Base-by-base conservation (phyloP, 371 early-diverging fungal species). In the Syncephalastrum sp. region DNA sequence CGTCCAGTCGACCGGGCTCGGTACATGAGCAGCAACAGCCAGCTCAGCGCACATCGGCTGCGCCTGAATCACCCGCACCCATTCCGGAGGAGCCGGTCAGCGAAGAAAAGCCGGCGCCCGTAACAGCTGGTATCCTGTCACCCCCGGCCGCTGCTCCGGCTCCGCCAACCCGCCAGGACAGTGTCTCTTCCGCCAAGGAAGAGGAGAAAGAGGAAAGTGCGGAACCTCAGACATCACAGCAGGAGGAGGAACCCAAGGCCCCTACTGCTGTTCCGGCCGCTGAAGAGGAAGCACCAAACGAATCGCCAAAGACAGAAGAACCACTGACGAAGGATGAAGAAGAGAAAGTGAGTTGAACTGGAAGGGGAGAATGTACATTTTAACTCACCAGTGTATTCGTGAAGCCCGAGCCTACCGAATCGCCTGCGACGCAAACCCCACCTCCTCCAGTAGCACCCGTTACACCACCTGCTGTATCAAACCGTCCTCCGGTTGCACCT, bases 1-100 rank as follows among this genome's bases (percentile, higher is more conserved):
- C 46, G 19, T 49, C 60, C 5, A 53, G 61, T 17, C 64, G 61
- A 56, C 65, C 65, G 42, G 59, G 50, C 4, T 64, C 59, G 15
- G 53, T 59, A 4, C 49, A 55, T 42, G 59, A 51, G 14, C 38
- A 33, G 12, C 38, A 33, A 12, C 38, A 33, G 2, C 38, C 38
- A 12, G 38, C 10, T 33, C 25, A 44, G 14, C 10, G 45, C 8
- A 2, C 50, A 16, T 49, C 42, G 13, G 3, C 55, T 29, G 10
- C 54, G 15, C 12, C 15, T 2, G 47, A 49, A 10, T 50, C 63
- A 27, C 47, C 69, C 44, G 67, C 68, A 8, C 43, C 69, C 3
- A 57, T 67, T 25, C 61, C 65, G 21, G 62, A 63, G 24, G 68
- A 72, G 33, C 15, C 25, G 15, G 17, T 41, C 8, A 54, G 17